These are phyloP conservation scores for Solanum lycopersicoides DNA, from an alignment of 257 asterid genomes.

Conservation along the genomic window DNA sequence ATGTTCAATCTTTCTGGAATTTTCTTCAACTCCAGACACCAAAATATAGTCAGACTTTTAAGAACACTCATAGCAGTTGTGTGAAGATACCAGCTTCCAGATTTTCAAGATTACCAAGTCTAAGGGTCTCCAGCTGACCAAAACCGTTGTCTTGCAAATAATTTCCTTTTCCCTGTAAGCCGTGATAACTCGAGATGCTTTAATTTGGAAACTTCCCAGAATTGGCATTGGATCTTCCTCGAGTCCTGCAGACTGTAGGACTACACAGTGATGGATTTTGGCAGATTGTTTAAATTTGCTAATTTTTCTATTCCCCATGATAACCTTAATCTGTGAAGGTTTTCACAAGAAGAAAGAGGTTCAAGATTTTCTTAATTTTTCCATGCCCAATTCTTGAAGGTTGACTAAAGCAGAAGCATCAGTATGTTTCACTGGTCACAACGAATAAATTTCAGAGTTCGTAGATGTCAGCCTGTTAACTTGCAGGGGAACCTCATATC, in stretches of 20 bases:
- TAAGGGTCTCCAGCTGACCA: background rate
- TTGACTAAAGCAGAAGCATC: background rate
- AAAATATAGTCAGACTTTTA: too few relatives aligned
- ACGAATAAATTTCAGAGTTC: background rate
- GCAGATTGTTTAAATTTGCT: background rate
- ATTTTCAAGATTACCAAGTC: background rate
- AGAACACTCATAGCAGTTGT: background rate
- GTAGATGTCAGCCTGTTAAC: background rate
- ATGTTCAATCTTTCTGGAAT: too few relatives aligned
- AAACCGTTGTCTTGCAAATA: background rate
- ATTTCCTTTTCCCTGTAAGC: background rate
- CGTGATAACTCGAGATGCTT: too few relatives aligned
- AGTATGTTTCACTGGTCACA: background rate
- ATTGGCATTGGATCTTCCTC: background rate
- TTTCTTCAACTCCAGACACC: too few relatives aligned
- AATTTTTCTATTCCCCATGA: background rate
- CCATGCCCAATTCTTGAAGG: background rate
- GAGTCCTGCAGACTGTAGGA: background rate
- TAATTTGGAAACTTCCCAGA: too few relatives aligned
- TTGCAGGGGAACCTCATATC: background rate
- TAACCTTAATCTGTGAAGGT: background rate
- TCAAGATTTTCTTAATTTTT: background rate
- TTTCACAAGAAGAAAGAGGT: background rate
- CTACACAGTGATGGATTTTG: background rate
- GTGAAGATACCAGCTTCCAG: background rate